Conservation (phyloP, 2,329 filamentous ascomycete species). For the Helotiales sp. region DNA sequence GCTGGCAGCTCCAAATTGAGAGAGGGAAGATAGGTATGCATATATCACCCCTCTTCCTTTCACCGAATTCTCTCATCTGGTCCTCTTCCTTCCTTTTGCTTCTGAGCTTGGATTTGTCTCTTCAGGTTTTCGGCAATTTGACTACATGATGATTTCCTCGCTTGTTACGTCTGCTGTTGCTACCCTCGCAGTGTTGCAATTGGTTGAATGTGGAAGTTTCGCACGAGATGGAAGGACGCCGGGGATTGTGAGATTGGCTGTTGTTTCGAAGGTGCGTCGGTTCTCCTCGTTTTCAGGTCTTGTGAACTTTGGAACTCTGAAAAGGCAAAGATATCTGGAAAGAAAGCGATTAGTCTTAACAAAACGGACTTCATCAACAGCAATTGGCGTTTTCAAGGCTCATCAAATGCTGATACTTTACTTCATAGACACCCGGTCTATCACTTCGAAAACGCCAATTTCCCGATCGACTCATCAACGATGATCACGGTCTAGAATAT, state of each 20-base stretch:
- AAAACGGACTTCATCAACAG: no score
- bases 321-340: no score
- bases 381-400: no score
- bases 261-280: neutral
- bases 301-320: no score
- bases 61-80: neutral
- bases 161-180: neutral
- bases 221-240: neutral
- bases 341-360: no score
- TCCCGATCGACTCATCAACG: neutral
- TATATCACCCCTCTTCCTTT: neutral
- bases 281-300: neutral
- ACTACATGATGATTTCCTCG: neutral
- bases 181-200: neutral
- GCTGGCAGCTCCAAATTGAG: no score
- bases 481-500: slow-evolving; percentile 10
- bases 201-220: neutral
- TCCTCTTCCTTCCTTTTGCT: neutral
- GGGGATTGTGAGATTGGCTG: neutral
- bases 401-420: no score
- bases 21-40: no score
- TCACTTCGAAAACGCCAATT: slow-evolving; percentile 4
- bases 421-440: neutral
- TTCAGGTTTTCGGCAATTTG: neutral
- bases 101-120: neutral